A percentile compares a stretch with the other conserved stretches of the same genome.
phyloP scores from a whole-genome alignment of 148 eudicot species.

The Gaultheria prostrata region DNA sequence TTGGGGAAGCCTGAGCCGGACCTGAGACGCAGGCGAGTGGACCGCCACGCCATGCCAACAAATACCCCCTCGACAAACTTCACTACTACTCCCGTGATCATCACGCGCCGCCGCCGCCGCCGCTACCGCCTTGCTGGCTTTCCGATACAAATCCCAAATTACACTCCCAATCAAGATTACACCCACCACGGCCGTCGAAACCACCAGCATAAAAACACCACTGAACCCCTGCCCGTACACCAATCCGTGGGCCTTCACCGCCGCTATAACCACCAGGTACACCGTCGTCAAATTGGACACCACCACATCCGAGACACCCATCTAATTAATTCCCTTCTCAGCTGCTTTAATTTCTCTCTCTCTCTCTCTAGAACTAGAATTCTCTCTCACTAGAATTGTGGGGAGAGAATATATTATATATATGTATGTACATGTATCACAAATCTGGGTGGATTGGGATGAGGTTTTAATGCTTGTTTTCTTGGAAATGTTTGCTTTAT shows the following conservation, averaged over 20 bases:
- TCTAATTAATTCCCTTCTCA: slow-evolving; percentile 16
- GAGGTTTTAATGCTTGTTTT: not conserved
- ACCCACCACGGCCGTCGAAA: slow-evolving; percentile 54
- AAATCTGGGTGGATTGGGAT: not conserved
- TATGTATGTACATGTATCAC: not conserved
- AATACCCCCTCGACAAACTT: slow-evolving; percentile 63
- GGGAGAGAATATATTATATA: not conserved
- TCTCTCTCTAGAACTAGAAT: not conserved
- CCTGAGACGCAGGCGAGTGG: slow-evolving; percentile 70
- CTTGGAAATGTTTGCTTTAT: not conserved
- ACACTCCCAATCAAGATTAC: slow-evolving; percentile 38
- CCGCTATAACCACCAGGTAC: slow-evolving; percentile 59
- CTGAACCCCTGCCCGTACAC: slow-evolving; percentile 43
- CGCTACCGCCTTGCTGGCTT: slow-evolving; percentile 29
- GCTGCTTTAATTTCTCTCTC: too few species aligned
- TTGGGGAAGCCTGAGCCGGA: slow-evolving; percentile 58
- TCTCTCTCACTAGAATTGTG: not conserved
- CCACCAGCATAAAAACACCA: slow-evolving; percentile 42
- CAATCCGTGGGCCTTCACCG: slow-evolving; percentile 57
- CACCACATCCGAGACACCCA: slow-evolving; percentile 71
- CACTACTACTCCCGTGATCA: not conserved
- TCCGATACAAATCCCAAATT: slow-evolving; percentile 77
- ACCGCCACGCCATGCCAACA: slow-evolving; percentile 96
- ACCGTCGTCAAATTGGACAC: slow-evolving; percentile 53
- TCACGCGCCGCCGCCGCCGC: slow-evolving; percentile 15